phyloP scores from a whole-genome alignment of 1,139 yeast genomes.

The Tardiomyces blankii region DNA sequence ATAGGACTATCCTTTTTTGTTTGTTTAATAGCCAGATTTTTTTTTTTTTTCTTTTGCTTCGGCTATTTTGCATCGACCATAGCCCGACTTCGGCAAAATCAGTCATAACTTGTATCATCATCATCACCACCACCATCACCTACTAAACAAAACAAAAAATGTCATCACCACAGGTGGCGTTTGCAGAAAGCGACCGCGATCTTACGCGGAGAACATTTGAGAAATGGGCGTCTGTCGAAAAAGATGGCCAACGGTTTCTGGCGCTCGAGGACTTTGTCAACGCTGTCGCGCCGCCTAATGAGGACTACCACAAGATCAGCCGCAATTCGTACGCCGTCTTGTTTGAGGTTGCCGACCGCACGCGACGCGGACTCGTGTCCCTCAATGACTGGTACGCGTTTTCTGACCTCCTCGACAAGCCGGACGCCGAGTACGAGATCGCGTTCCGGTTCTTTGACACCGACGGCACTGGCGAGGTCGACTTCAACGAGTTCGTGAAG shows the following conservation, averaged over 20 bases:
- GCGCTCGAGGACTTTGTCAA: conserved; percentile 34
- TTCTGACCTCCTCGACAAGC: conserved; percentile 28
- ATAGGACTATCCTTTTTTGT: no score
- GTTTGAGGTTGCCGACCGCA: conserved; percentile 32
- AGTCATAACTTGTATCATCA: no score
- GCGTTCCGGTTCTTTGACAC: conserved; percentile 33
- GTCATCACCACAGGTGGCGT: neutral
- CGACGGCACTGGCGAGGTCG: conserved; percentile 29
- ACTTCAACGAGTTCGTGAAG: conserved; percentile 29
- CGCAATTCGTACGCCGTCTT: conserved; percentile 34
- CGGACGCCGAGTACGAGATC: conserved; percentile 39
- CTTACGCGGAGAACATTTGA: conserved; percentile 1
- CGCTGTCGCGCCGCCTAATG: conserved; percentile 33
- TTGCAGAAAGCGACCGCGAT: neutral
- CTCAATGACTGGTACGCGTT: conserved; percentile 32
- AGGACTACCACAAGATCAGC: conserved; percentile 31
- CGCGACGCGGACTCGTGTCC: conserved; percentile 23
- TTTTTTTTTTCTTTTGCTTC: no score
- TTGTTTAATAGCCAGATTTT: no score
- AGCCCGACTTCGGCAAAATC: no score
- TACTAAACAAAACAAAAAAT: no score
- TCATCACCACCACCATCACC: no score
- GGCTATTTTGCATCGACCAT: no score
- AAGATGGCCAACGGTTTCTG: conserved; percentile 35
- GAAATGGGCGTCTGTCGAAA: conserved; percentile 12